Conservation (phyloP, 78 protist species). For the Planoprotostelium fungivorum region DNA sequence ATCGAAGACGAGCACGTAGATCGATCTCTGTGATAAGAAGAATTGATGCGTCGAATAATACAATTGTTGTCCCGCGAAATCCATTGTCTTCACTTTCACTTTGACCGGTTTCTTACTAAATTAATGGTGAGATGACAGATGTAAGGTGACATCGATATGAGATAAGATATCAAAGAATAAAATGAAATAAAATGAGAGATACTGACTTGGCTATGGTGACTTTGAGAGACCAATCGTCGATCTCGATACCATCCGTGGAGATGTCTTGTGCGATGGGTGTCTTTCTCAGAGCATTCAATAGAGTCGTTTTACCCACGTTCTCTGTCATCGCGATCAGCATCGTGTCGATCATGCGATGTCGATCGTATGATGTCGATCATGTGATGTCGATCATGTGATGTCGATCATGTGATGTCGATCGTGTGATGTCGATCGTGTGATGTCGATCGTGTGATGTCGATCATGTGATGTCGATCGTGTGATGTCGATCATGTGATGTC, state of each 20-base stretch:
- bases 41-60: conserved; percentile 67
- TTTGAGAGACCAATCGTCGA: conserved; percentile 52
- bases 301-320: conserved; percentile 53
- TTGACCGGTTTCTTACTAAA: conserved; percentile 17
- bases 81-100: conserved; percentile 27
- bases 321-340: not conserved
- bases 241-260: conserved; percentile 50
- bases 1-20: conserved; percentile 53
- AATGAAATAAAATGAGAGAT: not conserved
- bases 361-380: no score
- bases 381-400: no score
- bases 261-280: conserved; percentile 25
- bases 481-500: no score
- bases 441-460: no score
- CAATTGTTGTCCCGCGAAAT: conserved; percentile 60
- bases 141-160: not conserved
- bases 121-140: not conserved
- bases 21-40: conserved; percentile 40
- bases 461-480: no score
- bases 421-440: no score
- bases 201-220: not conserved
- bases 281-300: conserved; percentile 52
- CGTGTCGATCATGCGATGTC: not conserved
- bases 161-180: not conserved
- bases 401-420: no score